Evolutionary conservation across 805 yeast species (phyloP).

Genomic region (Sugiyamaella mastotermitis): DNA sequence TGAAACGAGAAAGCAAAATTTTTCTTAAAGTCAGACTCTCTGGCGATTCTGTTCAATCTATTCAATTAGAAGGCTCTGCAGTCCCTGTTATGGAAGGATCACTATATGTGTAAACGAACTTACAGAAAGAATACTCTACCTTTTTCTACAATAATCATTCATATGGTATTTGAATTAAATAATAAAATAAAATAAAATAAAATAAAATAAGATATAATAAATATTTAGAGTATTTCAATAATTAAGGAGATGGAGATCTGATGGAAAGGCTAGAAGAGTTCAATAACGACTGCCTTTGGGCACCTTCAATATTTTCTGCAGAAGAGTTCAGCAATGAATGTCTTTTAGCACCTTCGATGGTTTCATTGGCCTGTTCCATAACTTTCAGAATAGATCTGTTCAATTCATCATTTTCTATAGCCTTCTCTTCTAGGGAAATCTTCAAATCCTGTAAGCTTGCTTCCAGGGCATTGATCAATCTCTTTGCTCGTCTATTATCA

Average conservation of each 20-base stretch:
- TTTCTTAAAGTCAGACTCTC: neutral
- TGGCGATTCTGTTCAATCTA: neutral
- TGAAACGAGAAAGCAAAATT: slow-evolving; percentile 4
- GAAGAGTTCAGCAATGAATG: slow-evolving; percentile 16
- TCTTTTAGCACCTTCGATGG: slow-evolving; percentile 25
- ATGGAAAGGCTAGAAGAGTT: slow-evolving; percentile 1
- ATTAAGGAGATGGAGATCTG: neutral
- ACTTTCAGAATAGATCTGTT: slow-evolving; percentile 24
- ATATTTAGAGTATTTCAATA: no score
- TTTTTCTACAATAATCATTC: no score
- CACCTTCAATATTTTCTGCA: slow-evolving; percentile 23
- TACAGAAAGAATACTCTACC: no score
- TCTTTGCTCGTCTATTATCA: slow-evolving; percentile 21
- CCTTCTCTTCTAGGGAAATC: slow-evolving; percentile 30
- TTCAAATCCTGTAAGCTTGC: slow-evolving; percentile 28
- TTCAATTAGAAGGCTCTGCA: neutral
- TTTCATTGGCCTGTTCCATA: slow-evolving; percentile 25
- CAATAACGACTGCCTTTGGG: slow-evolving; percentile 19
- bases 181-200: no score
- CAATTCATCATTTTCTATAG: slow-evolving; percentile 31
- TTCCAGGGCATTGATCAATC: slow-evolving; percentile 22
- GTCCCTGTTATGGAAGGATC: neutral
- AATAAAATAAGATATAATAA: no score
- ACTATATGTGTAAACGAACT: no score
- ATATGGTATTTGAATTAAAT: no score